phyloP scores from a whole-genome alignment of 108 stramenopile species.

The Pseudonitzschia pungens region DNA sequence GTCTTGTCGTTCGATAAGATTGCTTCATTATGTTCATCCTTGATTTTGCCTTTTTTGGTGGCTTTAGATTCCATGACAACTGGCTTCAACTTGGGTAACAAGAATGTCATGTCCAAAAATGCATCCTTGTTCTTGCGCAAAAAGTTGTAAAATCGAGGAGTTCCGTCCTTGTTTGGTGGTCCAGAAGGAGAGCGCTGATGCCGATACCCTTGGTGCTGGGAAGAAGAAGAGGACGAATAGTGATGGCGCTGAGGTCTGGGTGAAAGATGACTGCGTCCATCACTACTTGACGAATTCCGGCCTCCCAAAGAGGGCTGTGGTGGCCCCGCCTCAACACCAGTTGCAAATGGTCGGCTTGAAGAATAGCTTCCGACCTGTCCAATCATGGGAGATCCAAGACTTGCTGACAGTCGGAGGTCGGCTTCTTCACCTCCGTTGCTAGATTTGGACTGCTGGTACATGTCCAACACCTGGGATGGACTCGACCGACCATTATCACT shows the following conservation, averaged over 20 bases:
- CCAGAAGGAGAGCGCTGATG: background rate
- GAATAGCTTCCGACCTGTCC: conserved; percentile 1
- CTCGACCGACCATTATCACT: conserved; percentile 26
- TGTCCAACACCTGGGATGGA: conserved; percentile 52
- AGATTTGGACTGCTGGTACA: conserved; percentile 32
- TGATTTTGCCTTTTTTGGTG: conserved; percentile 11
- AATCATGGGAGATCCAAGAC: conserved; percentile 16
- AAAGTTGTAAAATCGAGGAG: conserved; percentile 41
- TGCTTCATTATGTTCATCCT: too few relatives aligned
- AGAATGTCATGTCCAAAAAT: conserved; percentile 60
- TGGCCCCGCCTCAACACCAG: conserved; percentile 8
- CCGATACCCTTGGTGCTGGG: background rate
- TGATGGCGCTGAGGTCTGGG: conserved; percentile 2
- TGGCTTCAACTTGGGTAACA: conserved; percentile 68
- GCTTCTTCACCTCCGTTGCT: conserved; percentile 26
- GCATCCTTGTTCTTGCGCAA: conserved; percentile 55
- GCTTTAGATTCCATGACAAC: conserved; percentile 26
- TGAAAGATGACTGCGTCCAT: background rate
- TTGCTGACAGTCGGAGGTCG: conserved; percentile 27
- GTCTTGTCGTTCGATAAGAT: conserved; percentile 12
- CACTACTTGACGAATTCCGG: background rate
- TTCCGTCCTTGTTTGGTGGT: conserved; percentile 25
- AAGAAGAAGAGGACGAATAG: background rate
- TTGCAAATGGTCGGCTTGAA: conserved; percentile 17
- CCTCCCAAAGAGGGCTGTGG: conserved; percentile 18